Conservation (phyloP, 345 rosid species). For the Sonneratia caseolaris region DNA sequence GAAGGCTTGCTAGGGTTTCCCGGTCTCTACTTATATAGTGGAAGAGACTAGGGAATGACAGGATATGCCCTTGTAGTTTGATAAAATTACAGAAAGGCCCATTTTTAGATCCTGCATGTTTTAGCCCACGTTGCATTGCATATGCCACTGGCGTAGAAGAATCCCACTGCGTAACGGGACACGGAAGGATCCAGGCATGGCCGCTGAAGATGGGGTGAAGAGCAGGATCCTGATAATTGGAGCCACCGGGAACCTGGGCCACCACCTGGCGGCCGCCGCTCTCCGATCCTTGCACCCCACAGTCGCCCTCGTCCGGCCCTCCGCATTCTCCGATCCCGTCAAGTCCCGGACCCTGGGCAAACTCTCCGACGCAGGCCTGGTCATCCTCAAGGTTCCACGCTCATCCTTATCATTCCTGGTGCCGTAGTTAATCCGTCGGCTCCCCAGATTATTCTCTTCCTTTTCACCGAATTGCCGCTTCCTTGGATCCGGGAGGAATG, state of each 20-base stretch:
- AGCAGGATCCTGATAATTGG: conserved; percentile 65
- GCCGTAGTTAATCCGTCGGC: background rate
- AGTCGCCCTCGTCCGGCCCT: conserved; percentile 43
- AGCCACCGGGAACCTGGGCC: conserved; percentile 61
- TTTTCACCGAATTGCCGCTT: background rate
- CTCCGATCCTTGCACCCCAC: conserved; percentile 46
- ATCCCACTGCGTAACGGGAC: background rate
- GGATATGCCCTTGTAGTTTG: background rate
- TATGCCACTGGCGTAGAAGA: background rate
- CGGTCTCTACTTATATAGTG: background rate
- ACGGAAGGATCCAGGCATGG: background rate
- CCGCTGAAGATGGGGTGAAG: conserved; percentile 16
- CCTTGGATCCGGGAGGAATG: background rate
- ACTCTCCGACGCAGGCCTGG: conserved; percentile 43
- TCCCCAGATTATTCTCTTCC: background rate
- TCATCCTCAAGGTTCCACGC: conserved; percentile 42
- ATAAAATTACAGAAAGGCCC: background rate
- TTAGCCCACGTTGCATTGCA: background rate
- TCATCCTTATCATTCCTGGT: background rate
- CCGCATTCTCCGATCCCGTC: conserved; percentile 35
- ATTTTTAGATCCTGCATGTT: background rate
- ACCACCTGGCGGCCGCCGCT: conserved; percentile 42
- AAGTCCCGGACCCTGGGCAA: conserved; percentile 33
- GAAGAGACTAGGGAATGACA: background rate
- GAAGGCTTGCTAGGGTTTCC: background rate